Evolutionary conservation across 345 rosid genomes (phyloP).

Genomic region (Bruguiera gymnorhiza): DNA sequence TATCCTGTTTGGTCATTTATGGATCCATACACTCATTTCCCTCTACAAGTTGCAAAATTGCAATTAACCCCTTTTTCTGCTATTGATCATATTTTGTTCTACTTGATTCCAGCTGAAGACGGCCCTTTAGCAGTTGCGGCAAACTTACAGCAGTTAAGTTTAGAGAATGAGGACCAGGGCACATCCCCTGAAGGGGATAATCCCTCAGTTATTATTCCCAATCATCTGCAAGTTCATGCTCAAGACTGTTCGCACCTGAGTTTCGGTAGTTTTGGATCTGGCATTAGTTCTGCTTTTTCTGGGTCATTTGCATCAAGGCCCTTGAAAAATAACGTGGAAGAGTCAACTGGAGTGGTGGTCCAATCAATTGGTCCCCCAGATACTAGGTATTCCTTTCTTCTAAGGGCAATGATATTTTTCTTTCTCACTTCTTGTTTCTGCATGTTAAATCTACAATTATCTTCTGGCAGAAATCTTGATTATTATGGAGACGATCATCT

Average conservation of each 20-base stretch:
- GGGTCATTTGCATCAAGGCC: constrained; percentile 52
- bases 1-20: no score
- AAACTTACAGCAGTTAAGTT: constrained; percentile 50
- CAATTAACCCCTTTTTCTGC: background rate
- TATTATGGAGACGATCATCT: constrained; percentile 72
- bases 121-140: constrained; percentile 48
- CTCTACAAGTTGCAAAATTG: background rate
- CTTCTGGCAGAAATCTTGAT: constrained; percentile 56
- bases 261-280: constrained; percentile 93
- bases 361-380: constrained; percentile 52
- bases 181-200: constrained; percentile 53
- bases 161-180: constrained; percentile 55
- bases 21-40: no score
- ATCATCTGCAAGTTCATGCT: constrained; percentile 82
- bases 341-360: constrained; percentile 51
- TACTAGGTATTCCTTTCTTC: constrained; percentile 46
- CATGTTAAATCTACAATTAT: background rate
- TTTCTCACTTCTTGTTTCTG: background rate
- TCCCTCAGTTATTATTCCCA: constrained; percentile 85
- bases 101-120: constrained; percentile 56
- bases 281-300: constrained; percentile 40
- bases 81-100: constrained; percentile 10
- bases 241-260: constrained; percentile 86
- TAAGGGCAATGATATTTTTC: background rate
- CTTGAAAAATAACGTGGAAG: constrained; percentile 55